Base-by-base conservation (phyloP, 345 rosid genomes). In the Euphorbia peplus region DNA sequence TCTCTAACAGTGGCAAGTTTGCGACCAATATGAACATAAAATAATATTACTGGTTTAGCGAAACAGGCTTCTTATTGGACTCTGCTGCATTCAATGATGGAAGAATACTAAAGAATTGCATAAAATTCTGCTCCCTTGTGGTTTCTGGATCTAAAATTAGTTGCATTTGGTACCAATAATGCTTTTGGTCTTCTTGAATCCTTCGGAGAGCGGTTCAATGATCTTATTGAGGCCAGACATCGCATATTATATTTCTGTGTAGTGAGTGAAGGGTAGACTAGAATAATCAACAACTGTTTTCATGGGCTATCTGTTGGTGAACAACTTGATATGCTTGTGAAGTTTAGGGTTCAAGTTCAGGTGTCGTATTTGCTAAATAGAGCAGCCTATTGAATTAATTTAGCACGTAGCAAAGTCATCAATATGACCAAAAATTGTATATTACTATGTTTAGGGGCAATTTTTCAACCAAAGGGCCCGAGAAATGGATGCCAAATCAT, bases 381-480 rank as follows among this genome's bases (percentile, higher is more conserved):
- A 30, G 44, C 63, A 19, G 0, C 12, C 16, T 35, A 41, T 60
- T 35, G 5, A 37, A 15, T 39, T 19, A 13, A 37, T 37, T 60
- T 37, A 3, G 8, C 21, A 39, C 12, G 0, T 51, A 39, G 42
- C 5, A 39, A 11, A 39, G 5, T 15, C 29, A 4, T 28, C 0
- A 48, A 0, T 26, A 32, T 35, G 47, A 66, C 35, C 15, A 50
- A n/a, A 46, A 35, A 4, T 4, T 11, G 60, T 32, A n/a, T 35
- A n/a, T 52, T 32, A 59, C 26, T 4, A 66, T 66, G 59, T 66
- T 22, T 35, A 66, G 70, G 70, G 70, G 35, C 60, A 66, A 32
- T 35, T 19, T 52, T 66, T 66, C 37, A 66, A 52, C 29, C 21
- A 52, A 22, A 66, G 25, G 60, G 70, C 70, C n/a, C 29, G 60